Evolutionary conservation across 2,329 filamentous ascomycete species (phyloP), one percentile per base, ranked within the genome.

Genomic region (Colletotrichum godetiae): DNA sequence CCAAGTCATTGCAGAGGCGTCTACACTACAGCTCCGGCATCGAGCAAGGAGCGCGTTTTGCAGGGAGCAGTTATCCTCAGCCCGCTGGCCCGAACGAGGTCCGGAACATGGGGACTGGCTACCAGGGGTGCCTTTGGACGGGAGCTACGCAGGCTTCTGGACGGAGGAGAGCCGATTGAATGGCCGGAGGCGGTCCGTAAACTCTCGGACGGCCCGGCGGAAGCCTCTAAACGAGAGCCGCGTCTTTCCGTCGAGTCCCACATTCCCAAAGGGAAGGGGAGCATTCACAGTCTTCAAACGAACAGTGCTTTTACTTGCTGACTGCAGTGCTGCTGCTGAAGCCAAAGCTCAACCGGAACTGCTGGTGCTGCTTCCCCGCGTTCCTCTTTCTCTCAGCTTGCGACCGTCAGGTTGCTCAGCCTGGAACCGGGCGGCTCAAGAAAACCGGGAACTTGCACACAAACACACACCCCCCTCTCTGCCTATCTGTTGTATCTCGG

Each of bases 311-410:
- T 15, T 31, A 19, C 35, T 49, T 31, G 24, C 35, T 49, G 37
- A 52, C n/a, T 37, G 42, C 22, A 60, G 33, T 22, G 8, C 22
- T 29, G 37, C 57, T 29, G 33, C 68, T 58, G 52, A n/a, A 62
- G 59, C 59, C 65, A 46, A n/a, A 62, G 60, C 60, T 52, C 60
- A 59, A 62, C 66, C 58, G 66, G 69, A 69, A 68, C 42, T 33
- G 69, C 53, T 63, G 53, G 42, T 31, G 42, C 56, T 55, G 52
- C 22, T 59, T 69, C 65, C 65, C 65, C 69, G 69, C 69, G 58
- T 58, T 19, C 19, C n/a, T 53, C 52, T 53, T 59, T 35, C 37
- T 59, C 35, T 46, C 58, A 68, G 65, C 31, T 70, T 56, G 42
- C 42, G n/a, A n/a, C 42, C 42, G 42, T n/a, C 15, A 49, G 42